phyloP scores from a whole-genome alignment of 805 yeast species.

The Candida tammaniensis region DNA sequence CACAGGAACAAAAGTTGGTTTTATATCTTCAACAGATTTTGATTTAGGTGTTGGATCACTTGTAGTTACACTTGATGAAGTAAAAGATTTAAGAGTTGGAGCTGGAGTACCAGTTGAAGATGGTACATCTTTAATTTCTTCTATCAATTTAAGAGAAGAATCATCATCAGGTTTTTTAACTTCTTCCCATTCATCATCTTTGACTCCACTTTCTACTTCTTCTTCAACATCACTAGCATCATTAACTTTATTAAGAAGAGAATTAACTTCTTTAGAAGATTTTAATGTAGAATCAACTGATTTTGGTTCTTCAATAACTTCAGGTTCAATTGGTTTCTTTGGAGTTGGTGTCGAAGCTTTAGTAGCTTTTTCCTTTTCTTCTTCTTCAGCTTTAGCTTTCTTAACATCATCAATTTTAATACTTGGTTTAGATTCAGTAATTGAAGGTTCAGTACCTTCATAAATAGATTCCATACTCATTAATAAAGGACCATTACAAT shows the following conservation, averaged over 20 bases:
- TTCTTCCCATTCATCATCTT: constrained; percentile 43
- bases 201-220: constrained; percentile 19
- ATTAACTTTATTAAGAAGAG: constrained; percentile 35
- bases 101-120: constrained; percentile 11
- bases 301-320: constrained; percentile 14
- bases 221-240: constrained; percentile 41
- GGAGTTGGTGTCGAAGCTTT: constrained; percentile 13
- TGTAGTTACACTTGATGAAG: constrained; percentile 1
- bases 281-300: constrained; percentile 39
- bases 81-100: constrained; percentile 12
- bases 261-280: constrained; percentile 32
- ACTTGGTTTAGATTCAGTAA: constrained; percentile 39
- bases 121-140: constrained; percentile 8
- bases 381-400: constrained; percentile 19
- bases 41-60: constrained; percentile 9
- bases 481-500: constrained; percentile 78
- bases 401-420: constrained; percentile 25
- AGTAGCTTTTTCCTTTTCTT: constrained; percentile 11
- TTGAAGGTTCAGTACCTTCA: constrained; percentile 65
- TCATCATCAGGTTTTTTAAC: constrained; percentile 26
- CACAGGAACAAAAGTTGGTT: constrained; percentile 1
- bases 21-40: constrained; percentile 9
- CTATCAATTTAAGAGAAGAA: constrained; percentile 10
- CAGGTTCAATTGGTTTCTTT: constrained; percentile 8
- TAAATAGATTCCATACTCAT: constrained; percentile 72